Percentiles rank a stretch among this genome's conserved stretches.
Evolutionary conservation across 805 yeast species (phyloP).

Genomic region (Candida morakotiae): DNA sequence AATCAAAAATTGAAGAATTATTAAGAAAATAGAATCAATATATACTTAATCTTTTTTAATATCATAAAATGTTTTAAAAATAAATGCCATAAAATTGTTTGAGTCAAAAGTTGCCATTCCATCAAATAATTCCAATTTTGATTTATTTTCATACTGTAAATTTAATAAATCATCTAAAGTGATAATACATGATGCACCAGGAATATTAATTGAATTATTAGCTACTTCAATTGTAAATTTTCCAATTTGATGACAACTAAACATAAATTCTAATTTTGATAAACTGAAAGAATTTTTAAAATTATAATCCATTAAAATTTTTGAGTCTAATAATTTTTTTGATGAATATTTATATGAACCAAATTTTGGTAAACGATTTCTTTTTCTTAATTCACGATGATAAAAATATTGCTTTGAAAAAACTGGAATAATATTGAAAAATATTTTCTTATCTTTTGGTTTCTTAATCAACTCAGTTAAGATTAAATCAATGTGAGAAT

Average conservation of each 20-base stretch:
- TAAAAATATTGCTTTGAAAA: slow-evolving; percentile 77
- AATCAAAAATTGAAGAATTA: slow-evolving; percentile 56
- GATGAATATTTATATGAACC: slow-evolving; percentile 78
- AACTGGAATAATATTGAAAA: slow-evolving; percentile 42
- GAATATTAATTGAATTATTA: slow-evolving; percentile 63
- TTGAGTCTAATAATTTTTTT: slow-evolving; percentile 69
- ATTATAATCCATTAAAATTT: slow-evolving; percentile 56
- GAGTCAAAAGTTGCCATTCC: slow-evolving; percentile 69
- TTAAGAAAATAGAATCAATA: slow-evolving; percentile 30
- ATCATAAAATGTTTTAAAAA: slow-evolving; percentile 74
- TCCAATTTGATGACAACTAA: slow-evolving; percentile 72
- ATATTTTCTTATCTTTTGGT: slow-evolving; percentile 42
- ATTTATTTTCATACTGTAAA: slow-evolving; percentile 66
- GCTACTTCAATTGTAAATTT: slow-evolving; percentile 72
- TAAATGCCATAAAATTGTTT: slow-evolving; percentile 59
- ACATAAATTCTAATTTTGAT: slow-evolving; percentile 68
- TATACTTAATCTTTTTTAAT: slow-evolving; percentile 26
- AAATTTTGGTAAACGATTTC: slow-evolving; percentile 65
- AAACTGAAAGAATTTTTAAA: slow-evolving; percentile 34
- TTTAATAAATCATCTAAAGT: slow-evolving; percentile 69
- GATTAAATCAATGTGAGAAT: slow-evolving; percentile 42
- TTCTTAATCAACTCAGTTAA: slow-evolving; percentile 41
- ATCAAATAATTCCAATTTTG: slow-evolving; percentile 54
- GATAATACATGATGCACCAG: slow-evolving; percentile 53
- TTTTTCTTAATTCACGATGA: slow-evolving; percentile 62